Evolutionary conservation across 2,329 filamentous ascomycete species (phyloP).

Genomic region (Fusarium aywerte): DNA sequence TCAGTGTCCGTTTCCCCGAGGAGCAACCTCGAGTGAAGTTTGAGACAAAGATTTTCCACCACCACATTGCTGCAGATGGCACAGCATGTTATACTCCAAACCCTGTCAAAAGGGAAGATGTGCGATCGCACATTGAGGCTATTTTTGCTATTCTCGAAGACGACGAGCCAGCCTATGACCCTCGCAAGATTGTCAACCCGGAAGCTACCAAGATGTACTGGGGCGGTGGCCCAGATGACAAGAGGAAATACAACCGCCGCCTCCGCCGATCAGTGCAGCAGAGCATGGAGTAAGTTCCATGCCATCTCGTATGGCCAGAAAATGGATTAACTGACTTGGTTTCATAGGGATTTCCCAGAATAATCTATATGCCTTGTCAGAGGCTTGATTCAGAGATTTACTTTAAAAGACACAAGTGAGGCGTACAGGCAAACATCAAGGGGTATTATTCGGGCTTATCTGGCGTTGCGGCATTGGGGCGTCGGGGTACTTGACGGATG

Average conservation of each 20-base stretch:
- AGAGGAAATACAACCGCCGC: conserved; percentile 84
- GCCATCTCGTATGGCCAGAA: no score
- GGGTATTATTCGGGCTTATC: conserved; percentile 22
- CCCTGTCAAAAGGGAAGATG: conserved; percentile 72
- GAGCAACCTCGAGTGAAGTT: conserved; percentile 88
- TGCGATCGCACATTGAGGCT: conserved; percentile 83
- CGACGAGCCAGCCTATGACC: conserved; percentile 87
- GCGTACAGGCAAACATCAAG: conserved; percentile 34
- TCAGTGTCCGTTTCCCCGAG: conserved; percentile 87
- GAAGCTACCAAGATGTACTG: conserved; percentile 90
- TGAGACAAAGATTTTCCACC: conserved; percentile 85
- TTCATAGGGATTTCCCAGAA: conserved; percentile 50
- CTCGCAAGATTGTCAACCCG: conserved; percentile 84
- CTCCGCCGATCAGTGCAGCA: conserved; percentile 81
- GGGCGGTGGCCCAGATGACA: conserved; percentile 76
- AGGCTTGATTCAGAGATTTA: conserved; percentile 3
- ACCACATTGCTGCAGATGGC: conserved; percentile 82
- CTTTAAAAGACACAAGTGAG: conserved; percentile 18
- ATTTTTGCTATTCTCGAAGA: conserved; percentile 88
- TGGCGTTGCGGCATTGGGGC: conserved; percentile 35
- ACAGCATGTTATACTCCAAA: conserved; percentile 83
- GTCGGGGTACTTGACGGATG: conserved; percentile 14
- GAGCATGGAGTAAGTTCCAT: conserved; percentile 66
- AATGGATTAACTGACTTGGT: conserved; percentile 8
- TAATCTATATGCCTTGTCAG: conserved; percentile 22